A percentile compares a stretch with the other conserved stretches of the same genome.
Evolutionary conservation across 495 filamentous ascomycete species (phyloP).

Genomic region (Neurospora sp.): DNA sequence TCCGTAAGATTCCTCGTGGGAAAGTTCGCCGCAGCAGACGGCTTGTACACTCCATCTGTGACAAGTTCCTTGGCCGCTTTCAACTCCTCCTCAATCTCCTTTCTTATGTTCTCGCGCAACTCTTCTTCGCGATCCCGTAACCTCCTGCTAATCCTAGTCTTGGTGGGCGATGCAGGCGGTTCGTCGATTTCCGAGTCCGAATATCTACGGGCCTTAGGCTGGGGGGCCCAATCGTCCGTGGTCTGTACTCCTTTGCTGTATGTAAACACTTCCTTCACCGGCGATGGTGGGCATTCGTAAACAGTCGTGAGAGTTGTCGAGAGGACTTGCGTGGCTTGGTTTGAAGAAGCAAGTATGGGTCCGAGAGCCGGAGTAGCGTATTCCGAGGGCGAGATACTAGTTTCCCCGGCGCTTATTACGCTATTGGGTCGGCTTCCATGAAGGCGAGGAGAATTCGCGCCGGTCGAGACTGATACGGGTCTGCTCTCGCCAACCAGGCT

Average conservation of each 20-base stretch:
- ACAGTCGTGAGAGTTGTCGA: slow-evolving; percentile 58
- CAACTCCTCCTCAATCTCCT: slow-evolving; percentile 88
- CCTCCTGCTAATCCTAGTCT: slow-evolving; percentile 57
- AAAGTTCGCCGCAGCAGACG: slow-evolving; percentile 46
- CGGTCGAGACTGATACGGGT: slow-evolving; percentile 60
- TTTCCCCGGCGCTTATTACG: slow-evolving; percentile 62
- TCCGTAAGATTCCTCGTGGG: slow-evolving; percentile 70
- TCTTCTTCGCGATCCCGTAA: slow-evolving; percentile 78
- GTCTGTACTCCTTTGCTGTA: slow-evolving; percentile 97
- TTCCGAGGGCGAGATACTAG: slow-evolving; percentile 59
- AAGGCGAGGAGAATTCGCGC: slow-evolving; percentile 48
- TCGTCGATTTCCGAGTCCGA: slow-evolving; percentile 54
- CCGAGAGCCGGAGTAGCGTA: slow-evolving; percentile 29
- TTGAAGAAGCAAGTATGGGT: slow-evolving; percentile 20
- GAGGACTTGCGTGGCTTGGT: slow-evolving; percentile 32
- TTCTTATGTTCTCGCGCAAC: slow-evolving; percentile 69
- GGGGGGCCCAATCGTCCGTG: slow-evolving; percentile 51
- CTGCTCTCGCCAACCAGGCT: slow-evolving; percentile 67
- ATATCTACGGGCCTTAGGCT: slow-evolving; percentile 31
- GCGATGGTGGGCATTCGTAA: slow-evolving; percentile 64
- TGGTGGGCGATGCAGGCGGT: slow-evolving; percentile 43
- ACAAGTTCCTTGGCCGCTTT: slow-evolving; percentile 52
- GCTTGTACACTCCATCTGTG: slow-evolving; percentile 38
- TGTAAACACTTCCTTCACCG: slow-evolving; percentile 69
- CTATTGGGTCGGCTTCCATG: slow-evolving; percentile 77